Base-by-base conservation (phyloP, 1,284 basidiomycete genomes). In the Inonotus obliquus region DNA sequence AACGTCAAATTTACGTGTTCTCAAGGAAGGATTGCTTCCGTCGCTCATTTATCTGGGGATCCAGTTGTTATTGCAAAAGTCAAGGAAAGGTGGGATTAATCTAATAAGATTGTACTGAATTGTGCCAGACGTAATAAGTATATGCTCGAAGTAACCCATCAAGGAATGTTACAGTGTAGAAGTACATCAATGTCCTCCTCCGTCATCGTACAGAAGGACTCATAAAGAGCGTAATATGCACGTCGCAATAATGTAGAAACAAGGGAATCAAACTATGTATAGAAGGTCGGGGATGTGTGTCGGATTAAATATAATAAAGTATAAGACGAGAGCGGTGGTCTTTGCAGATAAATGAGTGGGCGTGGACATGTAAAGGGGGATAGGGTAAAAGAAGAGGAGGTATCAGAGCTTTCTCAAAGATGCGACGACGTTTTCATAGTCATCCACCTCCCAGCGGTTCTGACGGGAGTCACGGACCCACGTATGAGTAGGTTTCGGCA, bases 401-500 rank as follows among this genome's bases (percentile, higher is more conserved):
- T 13, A 41, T 58, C 49, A 63, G n/a, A 63, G 38, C 45, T 39
- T 60, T 41, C 62, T 44, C 38, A 63, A 45, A 37, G 59, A 57
- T 19, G 41, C 51, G 7, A 63, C 62, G 32, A 63, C 54, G 14
- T 63, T 60, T 29, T 57, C 62, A 44, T 63, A 63, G 29, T 60
- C 54, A 23, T 63, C 58, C 2, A 60, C 54, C 35, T 63, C 62
- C 54, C 62, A 60, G 19, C 59, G 58, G 51, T 48, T 57, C 29
- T 47, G 17, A 7, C 62, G 58, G 17, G 38, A 32, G 27, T 63
- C 62, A 27, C 44, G 47, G 7, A 63, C 32, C 58, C 62, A 63
- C 29, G 37, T 48, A 17, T 54, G 35, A 9, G 57, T 39, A n/a
- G 32, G 45, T 52, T 38, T 27, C 9, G 19, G 29, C 32, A 51